These are phyloP conservation scores for Piper betle DNA, from an alignment of 164 flowering plant species.

Conservation along the genomic window DNA sequence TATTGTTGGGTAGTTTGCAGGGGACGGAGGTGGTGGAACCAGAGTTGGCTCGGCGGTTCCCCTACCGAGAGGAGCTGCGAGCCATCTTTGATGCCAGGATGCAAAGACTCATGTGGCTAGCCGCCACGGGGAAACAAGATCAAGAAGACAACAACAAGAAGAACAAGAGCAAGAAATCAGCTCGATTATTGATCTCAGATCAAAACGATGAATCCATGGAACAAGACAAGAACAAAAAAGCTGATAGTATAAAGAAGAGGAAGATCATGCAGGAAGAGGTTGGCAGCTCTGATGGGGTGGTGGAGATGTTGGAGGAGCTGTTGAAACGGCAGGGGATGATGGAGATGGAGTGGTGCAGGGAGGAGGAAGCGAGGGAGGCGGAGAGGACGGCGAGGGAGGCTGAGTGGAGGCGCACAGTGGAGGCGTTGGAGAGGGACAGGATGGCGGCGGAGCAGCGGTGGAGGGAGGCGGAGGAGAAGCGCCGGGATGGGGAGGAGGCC, in stretches of 20 bases:
- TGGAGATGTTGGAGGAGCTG: conserved; percentile 59
- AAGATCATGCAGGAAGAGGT: conserved; percentile 6
- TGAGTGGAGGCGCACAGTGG: conserved; percentile 80
- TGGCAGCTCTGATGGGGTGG: conserved; percentile 11
- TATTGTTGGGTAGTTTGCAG: conserved; percentile 19
- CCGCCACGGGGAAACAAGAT: conserved; percentile 8
- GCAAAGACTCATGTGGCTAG: conserved; percentile 73
- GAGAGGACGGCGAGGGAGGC: conserved; percentile 58
- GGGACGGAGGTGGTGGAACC: conserved; percentile 79
- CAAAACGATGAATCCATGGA: conserved; percentile 59
- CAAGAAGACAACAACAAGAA: too few species aligned
- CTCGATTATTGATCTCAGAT: too few species aligned
- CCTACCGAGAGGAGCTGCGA: conserved; percentile 68
- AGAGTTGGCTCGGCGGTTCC: conserved; percentile 63
- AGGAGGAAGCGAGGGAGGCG: conserved; percentile 50
- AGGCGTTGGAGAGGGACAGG: conserved; percentile 68
- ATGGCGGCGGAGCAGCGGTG: conserved; percentile 58
- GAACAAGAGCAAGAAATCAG: too few species aligned
- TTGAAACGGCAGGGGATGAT: conserved; percentile 62
- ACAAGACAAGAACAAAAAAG: not conserved
- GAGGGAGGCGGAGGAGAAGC: conserved; percentile 81
- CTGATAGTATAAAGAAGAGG: conserved; percentile 23
- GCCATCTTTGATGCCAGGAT: conserved; percentile 59
- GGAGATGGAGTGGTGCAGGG: conserved; percentile 66
- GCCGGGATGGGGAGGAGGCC: conserved; percentile 62